Base-by-base conservation (phyloP, 352 stramenopile species). In the Aphanomyces euteiches region DNA sequence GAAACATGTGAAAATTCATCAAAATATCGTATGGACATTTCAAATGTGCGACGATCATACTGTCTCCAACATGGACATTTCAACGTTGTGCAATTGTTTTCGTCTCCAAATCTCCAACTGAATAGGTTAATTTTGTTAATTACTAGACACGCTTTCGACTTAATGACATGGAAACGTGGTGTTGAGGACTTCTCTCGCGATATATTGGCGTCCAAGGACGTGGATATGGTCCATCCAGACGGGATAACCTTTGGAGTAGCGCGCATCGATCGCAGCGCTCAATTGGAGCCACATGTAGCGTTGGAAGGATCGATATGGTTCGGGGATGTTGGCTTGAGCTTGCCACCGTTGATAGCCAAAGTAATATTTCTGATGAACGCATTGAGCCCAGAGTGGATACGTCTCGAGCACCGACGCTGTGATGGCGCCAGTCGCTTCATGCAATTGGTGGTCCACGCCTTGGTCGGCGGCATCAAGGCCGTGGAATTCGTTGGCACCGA, bases 291-390 rank as follows among this genome's bases (percentile, higher is more conserved):
- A 69, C 63, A 69, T 69, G 7, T 19, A 37, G 15, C 63, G 63
- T 40, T 69, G 63, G 19, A 19, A 37, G 7, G 17, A n/a, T 4
- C 48, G 63, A 8, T 36, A 60, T 40, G 63, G 63, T 12, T 69
- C 63, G 12, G 21, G 36, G 43, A 69, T 69, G 41, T 58, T 69
- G 40, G 41, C 41, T 19, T 17, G 21, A 36, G 57, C 37, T 15
- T 37, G 63, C 63, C 63, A 69, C 13, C 50, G 40, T 43, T 69
- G 63, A 47, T 69, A 69, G 37, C 63, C 63, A 47, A 47, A 69
- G 39, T 47, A 69, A 47, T 69, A 69, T 37, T 56, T 58, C 47
- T 69, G 63, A 7, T 10, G 57, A 21, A 69, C 39, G 50, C 63
- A 69, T 21, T 61, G 38, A 13, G 19, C 39, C 36, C 48, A 63